Percentiles rank a stretch among this genome's conserved stretches.
These are phyloP conservation scores for Wolfiporia cocos DNA, from an alignment of 1,284 basidiomycete species.

Conservation along the genomic window DNA sequence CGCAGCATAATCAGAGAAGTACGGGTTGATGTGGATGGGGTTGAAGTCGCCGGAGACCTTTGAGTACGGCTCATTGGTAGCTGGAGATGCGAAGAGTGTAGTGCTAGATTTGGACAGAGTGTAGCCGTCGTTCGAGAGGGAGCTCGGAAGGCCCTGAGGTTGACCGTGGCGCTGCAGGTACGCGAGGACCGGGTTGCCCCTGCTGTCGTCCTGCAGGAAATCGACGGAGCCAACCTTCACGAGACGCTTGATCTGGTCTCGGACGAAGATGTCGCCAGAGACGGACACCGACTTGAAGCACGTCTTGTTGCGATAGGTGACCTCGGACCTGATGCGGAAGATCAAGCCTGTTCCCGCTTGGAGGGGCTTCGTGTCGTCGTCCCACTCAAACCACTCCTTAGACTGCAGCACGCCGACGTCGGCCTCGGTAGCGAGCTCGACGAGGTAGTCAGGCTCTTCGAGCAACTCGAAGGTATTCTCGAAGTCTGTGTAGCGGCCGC, in stretches of 20 bases:
- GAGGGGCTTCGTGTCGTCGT: conserved; percentile 75
- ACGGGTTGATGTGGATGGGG: conserved; percentile 98
- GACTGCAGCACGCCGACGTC: conserved; percentile 88
- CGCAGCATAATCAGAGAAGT: conserved; percentile 92
- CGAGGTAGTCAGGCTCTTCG: conserved; percentile 84
- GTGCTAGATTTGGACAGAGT: conserved; percentile 55
- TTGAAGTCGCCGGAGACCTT: conserved; percentile 96
- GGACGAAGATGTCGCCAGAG: conserved; percentile 79
- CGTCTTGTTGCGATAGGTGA: conserved; percentile 88
- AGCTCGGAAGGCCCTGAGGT: conserved; percentile 69
- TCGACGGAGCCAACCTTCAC: conserved; percentile 87
- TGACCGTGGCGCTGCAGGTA: conserved; percentile 91
- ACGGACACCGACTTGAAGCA: conserved; percentile 83
- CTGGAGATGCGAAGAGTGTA: conserved; percentile 69
- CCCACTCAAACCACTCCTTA: conserved; percentile 99
- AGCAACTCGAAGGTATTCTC: conserved; percentile 93
- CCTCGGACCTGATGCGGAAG: conserved; percentile 84
- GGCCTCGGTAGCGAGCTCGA: conserved; percentile 73
- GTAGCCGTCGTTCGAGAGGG: conserved; percentile 85
- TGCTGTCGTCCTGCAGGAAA: conserved; percentile 81
- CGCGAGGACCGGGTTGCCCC: conserved; percentile 91
- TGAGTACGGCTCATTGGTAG: conserved; percentile 94
- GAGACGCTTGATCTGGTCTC: conserved; percentile 80
- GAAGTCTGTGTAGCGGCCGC: conserved; percentile 90
- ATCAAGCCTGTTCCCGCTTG: conserved; percentile 79